These are phyloP conservation scores for Verticillium klebahnii DNA, from an alignment of 2,329 filamentous ascomycete species.

Conservation along the genomic window DNA sequence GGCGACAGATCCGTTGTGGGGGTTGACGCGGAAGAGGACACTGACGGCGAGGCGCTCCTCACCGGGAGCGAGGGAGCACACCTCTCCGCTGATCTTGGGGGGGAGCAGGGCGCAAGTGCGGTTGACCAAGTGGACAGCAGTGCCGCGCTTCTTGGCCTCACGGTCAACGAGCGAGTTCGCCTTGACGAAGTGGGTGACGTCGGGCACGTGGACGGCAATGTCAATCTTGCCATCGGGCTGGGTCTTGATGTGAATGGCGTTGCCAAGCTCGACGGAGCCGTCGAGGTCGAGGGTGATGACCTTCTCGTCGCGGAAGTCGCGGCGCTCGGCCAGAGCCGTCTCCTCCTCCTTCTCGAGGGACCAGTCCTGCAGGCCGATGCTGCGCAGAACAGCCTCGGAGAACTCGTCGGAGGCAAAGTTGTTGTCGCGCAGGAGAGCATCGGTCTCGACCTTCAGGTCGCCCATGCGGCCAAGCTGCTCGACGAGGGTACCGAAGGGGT, in stretches of 20 bases:
- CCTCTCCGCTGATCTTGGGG: constrained; percentile 74
- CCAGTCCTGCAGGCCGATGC: constrained; percentile 90
- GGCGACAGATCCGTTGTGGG: constrained; percentile 69
- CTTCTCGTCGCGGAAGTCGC: constrained; percentile 84
- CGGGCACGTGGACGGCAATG: constrained; percentile 90
- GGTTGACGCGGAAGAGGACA: constrained; percentile 87
- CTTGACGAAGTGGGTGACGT: constrained; percentile 97
- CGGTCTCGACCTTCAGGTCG: constrained; percentile 94
- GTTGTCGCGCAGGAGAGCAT: constrained; percentile 94
- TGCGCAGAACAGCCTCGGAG: constrained; percentile 91
- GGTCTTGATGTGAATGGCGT: constrained; percentile 87
- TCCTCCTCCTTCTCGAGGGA: constrained; percentile 80
- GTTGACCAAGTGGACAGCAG: constrained; percentile 91
- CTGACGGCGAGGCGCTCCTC: constrained; percentile 88
- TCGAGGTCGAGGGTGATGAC: constrained; percentile 92
- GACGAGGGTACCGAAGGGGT: constrained; percentile 95
- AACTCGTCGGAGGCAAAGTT: constrained; percentile 98
- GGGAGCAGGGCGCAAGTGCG: constrained; percentile 84
- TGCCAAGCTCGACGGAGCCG: constrained; percentile 81
- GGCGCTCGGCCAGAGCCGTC: constrained; percentile 64
- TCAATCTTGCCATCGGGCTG: constrained; percentile 82
- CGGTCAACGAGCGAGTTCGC: constrained; percentile 91
- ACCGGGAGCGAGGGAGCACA: constrained; percentile 83
- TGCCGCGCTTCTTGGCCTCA: constrained; percentile 96
- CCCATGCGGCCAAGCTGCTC: constrained; percentile 98